Evolutionary conservation across 345 rosid genomes (phyloP).

Genomic region (Syzygium jambos): DNA sequence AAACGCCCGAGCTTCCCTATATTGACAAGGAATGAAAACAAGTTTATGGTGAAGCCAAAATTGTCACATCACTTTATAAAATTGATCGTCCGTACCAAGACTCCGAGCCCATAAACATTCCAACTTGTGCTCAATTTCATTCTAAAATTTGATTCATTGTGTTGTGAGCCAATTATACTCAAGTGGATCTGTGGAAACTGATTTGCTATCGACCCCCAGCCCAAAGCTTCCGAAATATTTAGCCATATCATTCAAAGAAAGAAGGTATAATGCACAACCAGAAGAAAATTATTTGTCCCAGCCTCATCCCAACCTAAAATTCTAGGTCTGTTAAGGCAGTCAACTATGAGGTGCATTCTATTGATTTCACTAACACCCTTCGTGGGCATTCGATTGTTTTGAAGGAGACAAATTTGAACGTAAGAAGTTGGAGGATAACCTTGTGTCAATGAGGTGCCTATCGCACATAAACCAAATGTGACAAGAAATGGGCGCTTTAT

Average conservation of each 20-base stretch:
- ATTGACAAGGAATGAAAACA: neutral
- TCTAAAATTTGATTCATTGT: too few species aligned
- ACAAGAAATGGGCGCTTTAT: neutral
- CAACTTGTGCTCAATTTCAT: too few species aligned
- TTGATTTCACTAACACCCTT: neutral
- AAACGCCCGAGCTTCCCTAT: neutral
- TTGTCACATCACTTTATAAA: neutral
- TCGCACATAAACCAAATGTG: neutral
- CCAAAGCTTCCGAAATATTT: neutral
- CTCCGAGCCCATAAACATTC: too few species aligned
- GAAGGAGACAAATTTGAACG: neutral
- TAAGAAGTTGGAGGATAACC: neutral
- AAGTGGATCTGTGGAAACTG: neutral
- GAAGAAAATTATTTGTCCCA: neutral
- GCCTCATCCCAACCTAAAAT: neutral
- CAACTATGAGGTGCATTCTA: neutral
- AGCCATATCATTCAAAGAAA: neutral
- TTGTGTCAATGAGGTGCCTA: neutral
- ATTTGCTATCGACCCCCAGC: neutral
- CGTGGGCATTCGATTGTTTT: neutral
- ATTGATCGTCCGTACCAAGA: too few species aligned
- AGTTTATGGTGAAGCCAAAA: neutral
- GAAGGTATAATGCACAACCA: neutral
- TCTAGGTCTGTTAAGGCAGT: neutral
- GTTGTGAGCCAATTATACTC: too few species aligned